These are phyloP conservation scores for Penicillium sp. DNA, from an alignment of 2,329 filamentous ascomycete species.

Conservation along the genomic window DNA sequence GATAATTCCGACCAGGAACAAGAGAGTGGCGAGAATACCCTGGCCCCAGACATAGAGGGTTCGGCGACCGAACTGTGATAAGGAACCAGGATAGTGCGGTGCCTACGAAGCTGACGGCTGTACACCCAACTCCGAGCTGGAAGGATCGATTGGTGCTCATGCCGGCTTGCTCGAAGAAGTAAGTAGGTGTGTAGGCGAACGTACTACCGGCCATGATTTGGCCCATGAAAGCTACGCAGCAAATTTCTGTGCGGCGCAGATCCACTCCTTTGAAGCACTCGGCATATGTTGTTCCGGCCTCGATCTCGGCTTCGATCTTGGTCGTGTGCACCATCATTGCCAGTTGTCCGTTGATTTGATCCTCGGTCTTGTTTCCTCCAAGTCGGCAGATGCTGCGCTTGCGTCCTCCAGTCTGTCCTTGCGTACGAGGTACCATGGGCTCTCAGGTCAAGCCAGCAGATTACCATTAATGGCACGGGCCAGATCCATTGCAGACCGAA, in stretches of 20 bases:
- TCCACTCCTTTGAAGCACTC: constrained; percentile 36
- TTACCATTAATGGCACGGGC: constrained; percentile 23
- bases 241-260: constrained; percentile 44
- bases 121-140: constrained; percentile 44
- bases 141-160: constrained; percentile 35
- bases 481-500: constrained; percentile 34
- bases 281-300: constrained; percentile 27
- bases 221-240: constrained; percentile 36
- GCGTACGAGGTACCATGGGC: constrained; percentile 29
- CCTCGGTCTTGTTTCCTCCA: constrained; percentile 23
- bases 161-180: constrained; percentile 45
- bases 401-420: constrained; percentile 23
- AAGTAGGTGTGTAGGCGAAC: constrained; percentile 38
- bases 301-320: constrained; percentile 31
- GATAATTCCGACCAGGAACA: constrained; percentile 32
- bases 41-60: constrained; percentile 40
- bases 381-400: constrained; percentile 20
- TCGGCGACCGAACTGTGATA: constrained; percentile 41
- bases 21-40: constrained; percentile 25
- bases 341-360: constrained; percentile 26
- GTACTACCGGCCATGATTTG: constrained; percentile 38
- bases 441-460: constrained; percentile 26
- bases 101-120: constrained; percentile 55
- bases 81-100: constrained; percentile 52
- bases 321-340: constrained; percentile 42